These are phyloP conservation scores for Aspergillus melleus DNA, from an alignment of 2,329 filamentous ascomycete species.

Conservation along the genomic window DNA sequence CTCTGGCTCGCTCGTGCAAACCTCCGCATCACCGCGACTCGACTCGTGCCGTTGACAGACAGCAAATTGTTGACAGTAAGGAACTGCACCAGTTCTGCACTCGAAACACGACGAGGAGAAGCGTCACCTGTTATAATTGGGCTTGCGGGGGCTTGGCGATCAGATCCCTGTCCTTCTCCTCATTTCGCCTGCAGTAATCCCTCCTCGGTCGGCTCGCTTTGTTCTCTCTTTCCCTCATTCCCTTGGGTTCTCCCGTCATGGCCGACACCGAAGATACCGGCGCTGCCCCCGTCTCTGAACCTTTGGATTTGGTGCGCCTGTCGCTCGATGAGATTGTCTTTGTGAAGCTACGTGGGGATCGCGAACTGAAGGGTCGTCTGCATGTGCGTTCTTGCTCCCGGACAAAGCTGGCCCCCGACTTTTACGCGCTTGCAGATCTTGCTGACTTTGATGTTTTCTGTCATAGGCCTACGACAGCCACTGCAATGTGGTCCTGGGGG, in stretches of 20 bases:
- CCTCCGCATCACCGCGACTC: slow-evolving; percentile 20
- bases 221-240: slow-evolving; percentile 1
- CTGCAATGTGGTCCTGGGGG: slow-evolving; percentile 93
- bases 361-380: slow-evolving; percentile 90
- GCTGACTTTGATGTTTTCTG: not conserved
- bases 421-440: not conserved
- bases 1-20: slow-evolving; percentile 27
- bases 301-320: slow-evolving; percentile 91
- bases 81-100: too few relatives aligned
- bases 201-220: not conserved
- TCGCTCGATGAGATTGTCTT: slow-evolving; percentile 95
- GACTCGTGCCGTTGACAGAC: not conserved
- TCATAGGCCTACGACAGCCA: slow-evolving; percentile 93
- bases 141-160: not conserved
- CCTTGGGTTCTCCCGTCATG: slow-evolving; percentile 53
- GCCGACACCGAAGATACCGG: slow-evolving; percentile 77
- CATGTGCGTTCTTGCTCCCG: slow-evolving; percentile 64
- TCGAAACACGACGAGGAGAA: not conserved
- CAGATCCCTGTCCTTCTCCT: slow-evolving; percentile 10
- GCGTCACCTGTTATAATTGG: not conserved
- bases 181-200: slow-evolving; percentile 3
- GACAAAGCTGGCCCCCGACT: not conserved
- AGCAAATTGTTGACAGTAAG: too few relatives aligned
- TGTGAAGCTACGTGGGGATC: slow-evolving; percentile 92
- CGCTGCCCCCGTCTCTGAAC: slow-evolving; percentile 73